Base-by-base conservation (phyloP, 257 asterid species). In the Penstemon eatonii region DNA sequence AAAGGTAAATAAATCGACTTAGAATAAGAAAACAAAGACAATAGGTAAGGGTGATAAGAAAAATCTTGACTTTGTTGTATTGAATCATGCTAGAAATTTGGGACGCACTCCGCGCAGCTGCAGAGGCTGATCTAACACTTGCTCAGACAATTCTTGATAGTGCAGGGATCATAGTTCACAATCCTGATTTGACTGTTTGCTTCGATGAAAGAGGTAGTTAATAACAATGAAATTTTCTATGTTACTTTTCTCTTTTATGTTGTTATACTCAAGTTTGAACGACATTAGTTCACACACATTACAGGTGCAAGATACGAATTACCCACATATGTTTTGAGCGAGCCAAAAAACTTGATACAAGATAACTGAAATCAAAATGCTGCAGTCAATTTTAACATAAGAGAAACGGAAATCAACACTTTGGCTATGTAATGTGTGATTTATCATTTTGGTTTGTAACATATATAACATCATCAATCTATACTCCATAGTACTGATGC, bases 101-200 rank as follows among this genome's bases (percentile, higher is more conserved):
- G 86, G 89, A 83, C 68, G 86, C 84, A 47, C 86, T 83, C 4
- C 74, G 86, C n/a, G 89, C 79, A 8, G 84, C 86, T 10, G 83
- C 86, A 3, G 89, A 83, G 55, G 81, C 86, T 52, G 84, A 81
- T 76, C 43, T 70, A 33, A 60, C 38, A 13, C 78, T 78, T 50
- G 81, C 86, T 66, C 86, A 75, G 73, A 80, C 81, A 61, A 72
- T 81, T 19, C 64, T 83, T 9, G 81, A 78, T 66, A 69, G 79
- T 53, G 89, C 84, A 43, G 84, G 86, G 13, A 63, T 83, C 62
- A 76, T 74, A 19, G 66, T 75, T 54, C 86, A 78, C 4, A 83
- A 63, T 61, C 56, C 78, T 36, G 84, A 83, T 68, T 71, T 83
- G 73, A 83, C 89, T 50, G 72, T 83, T 3, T 83, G 86, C 73